Conservation (phyloP, 2,329 filamentous ascomycete genomes). For the Fusarium brevicatenulatum region DNA sequence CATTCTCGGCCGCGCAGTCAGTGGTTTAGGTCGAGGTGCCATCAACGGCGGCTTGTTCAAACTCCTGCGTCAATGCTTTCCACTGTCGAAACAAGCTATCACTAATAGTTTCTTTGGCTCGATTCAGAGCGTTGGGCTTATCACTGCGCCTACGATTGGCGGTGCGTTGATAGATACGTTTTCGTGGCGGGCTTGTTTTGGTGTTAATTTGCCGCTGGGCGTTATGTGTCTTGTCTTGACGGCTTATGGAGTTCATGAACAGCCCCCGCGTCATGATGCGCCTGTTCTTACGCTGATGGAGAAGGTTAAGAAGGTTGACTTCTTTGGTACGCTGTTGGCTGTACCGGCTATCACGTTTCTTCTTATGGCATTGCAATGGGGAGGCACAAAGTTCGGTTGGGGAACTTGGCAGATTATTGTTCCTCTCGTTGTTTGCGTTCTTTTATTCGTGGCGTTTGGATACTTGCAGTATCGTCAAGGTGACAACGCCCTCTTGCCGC, state of each 20-base stretch:
- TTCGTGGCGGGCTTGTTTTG: constrained; percentile 42
- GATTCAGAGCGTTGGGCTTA: constrained; percentile 29
- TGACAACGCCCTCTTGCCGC: constrained; percentile 28
- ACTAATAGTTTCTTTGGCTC: constrained; percentile 36
- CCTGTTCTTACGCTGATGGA: constrained; percentile 15
- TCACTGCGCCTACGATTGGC: constrained; percentile 37
- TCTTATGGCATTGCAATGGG: constrained; percentile 42
- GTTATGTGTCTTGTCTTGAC: constrained; percentile 31
- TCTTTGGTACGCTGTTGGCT: constrained; percentile 21
- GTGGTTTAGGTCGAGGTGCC: constrained; percentile 47
- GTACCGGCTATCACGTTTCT: constrained; percentile 34
- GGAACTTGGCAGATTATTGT: constrained; percentile 36
- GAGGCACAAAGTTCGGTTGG: constrained; percentile 39
- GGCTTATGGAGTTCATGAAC: constrained; percentile 33
- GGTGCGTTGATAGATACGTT: constrained; percentile 31
- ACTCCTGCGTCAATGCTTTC: constrained; percentile 38
- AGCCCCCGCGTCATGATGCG: not conserved
- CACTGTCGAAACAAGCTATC: constrained; percentile 33
- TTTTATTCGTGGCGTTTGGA: constrained; percentile 22
- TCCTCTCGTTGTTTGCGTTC: constrained; percentile 12
- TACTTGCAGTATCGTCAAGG: constrained; percentile 36
- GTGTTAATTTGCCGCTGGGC: constrained; percentile 35
- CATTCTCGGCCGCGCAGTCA: constrained; percentile 51
- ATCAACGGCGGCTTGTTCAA: constrained; percentile 41
- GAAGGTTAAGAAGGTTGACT: constrained; percentile 30